Evolutionary conservation across 176 grass and related monocot genomes (phyloP).

Genomic region (Oryza brachyantha): DNA sequence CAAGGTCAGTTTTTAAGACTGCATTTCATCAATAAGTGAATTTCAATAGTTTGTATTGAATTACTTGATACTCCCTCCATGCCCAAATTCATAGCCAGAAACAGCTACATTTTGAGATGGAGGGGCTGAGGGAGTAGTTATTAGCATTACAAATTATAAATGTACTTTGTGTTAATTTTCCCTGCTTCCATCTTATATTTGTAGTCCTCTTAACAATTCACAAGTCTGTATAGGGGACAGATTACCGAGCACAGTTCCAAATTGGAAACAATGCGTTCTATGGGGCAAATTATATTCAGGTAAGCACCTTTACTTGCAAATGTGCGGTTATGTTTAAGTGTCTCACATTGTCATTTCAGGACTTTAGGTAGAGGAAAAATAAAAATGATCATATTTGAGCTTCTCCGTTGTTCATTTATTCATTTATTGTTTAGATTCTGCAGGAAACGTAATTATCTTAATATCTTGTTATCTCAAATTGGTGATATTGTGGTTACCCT

Average conservation of each 20-base stretch:
- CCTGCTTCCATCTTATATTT: background rate
- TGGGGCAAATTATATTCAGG: constrained; percentile 99
- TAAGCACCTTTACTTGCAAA: constrained; percentile 12
- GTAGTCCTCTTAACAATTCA: constrained; percentile 22
- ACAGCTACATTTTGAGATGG: too few relatives aligned
- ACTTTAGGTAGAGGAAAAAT: background rate
- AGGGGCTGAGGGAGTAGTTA: too few relatives aligned
- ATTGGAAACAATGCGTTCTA: constrained; percentile 99
- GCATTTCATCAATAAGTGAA: background rate
- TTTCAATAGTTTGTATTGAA: background rate
- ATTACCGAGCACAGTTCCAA: constrained; percentile 90
- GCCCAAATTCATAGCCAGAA: too few relatives aligned
- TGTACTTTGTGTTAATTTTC: constrained; percentile 12
- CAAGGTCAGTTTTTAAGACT: constrained; percentile 54
- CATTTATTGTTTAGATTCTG: constrained; percentile 25
- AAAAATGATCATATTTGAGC: background rate
- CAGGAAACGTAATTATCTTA: background rate
- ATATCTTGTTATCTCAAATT: background rate
- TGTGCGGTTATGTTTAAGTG: background rate
- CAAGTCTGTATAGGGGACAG: constrained; percentile 62
- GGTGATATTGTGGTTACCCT: constrained; percentile 14
- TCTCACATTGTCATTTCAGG: constrained; percentile 4
- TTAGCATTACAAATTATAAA: background rate
- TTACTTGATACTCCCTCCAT: too few relatives aligned
- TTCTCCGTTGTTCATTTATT: constrained; percentile 8